A percentile compares a stretch with the other conserved stretches of the same genome.
These are phyloP conservation scores for Clonostachys rosea DNA, from an alignment of 2,329 filamentous ascomycete genomes.

Conservation along the genomic window DNA sequence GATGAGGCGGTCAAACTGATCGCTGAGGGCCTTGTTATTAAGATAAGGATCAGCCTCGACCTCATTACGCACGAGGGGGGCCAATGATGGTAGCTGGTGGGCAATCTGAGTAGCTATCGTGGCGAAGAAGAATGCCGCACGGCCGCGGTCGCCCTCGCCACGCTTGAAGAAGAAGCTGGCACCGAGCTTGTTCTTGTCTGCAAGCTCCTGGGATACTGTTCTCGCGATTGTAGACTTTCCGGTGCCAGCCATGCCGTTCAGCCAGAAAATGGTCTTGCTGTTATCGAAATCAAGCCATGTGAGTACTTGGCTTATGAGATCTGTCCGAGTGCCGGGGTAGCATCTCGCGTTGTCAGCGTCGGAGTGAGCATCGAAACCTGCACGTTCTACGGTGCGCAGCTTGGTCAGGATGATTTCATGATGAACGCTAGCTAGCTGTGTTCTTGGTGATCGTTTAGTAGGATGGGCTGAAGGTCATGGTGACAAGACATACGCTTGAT, in stretches of 20 bases:
- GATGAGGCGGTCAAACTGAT: slow-evolving; percentile 1
- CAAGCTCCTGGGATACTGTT: neutral
- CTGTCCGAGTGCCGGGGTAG: neutral
- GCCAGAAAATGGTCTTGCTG: neutral
- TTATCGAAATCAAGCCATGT: neutral
- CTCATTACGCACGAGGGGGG: neutral
- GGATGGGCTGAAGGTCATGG: no score
- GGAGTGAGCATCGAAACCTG: neutral
- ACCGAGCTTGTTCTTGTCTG: neutral
- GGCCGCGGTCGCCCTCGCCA: neutral
- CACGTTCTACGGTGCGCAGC: neutral
- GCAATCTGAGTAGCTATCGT: neutral
- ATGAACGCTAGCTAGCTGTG: no score
- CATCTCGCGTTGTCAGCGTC: neutral
- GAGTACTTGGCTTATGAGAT: neutral
- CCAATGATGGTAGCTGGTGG: neutral
- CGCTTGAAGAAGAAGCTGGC: slow-evolving; percentile 3
- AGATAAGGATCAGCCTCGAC: neutral
- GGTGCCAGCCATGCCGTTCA: slow-evolving; percentile 1
- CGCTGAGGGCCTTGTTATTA: neutral
- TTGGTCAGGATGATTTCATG: neutral
- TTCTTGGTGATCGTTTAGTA: no score
- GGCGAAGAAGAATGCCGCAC: neutral
- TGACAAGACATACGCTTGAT: no score
- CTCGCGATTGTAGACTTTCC: slow-evolving; percentile 1